Evolutionary conservation across 169 alveolate genomes (phyloP), one percentile per base, ranked within the genome.

Genomic region (Plasmodium relictum): DNA sequence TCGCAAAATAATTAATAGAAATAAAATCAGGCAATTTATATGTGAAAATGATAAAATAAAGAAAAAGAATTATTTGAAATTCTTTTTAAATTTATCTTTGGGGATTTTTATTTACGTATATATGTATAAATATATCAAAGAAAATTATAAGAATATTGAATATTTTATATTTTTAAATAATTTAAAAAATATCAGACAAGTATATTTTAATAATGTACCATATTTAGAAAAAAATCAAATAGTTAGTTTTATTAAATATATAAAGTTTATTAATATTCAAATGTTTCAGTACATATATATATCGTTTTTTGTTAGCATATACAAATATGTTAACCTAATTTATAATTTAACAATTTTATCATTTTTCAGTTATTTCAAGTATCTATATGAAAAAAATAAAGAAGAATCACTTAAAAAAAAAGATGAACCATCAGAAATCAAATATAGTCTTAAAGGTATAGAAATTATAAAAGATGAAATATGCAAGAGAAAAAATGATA

Each of bases 111-210:
- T 80, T 66, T 80, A 80, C 37, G 37, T 80, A 24, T 80, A 80
- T 61, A 68, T 80, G 10, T 71, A 66, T 50, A 80, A 50, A 59
- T 68, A 80, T 18, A 68, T 68, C 20, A 80, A 68, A 65, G 58
- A 68, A 26, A 65, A 65, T 59, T 80, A 80, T 61, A 80, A 59
- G 56, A 80, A 56, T 68, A 65, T 80, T 16, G 83, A 80, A 8
- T 66, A 66, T 56, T 80, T 80, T 80, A 68, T 80, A 52, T 80
- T 80, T 80, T 80, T 80, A 68, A 80, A 80, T 80, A 68, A 41
- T 18, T 63, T 72, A 26, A 42, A 80, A 80, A 80, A 80, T 54
- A 42, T 80, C 41, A 54, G 41, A 56, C 20, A 80, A 16, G 41
- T 80, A 80, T 80, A 80, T 66, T n/a, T 58, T 59, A 69, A 80